Evolutionary conservation across 2,329 filamentous ascomycete species (phyloP), one percentile per base, ranked within the genome.

Genomic region (Kalmusia sp.): DNA sequence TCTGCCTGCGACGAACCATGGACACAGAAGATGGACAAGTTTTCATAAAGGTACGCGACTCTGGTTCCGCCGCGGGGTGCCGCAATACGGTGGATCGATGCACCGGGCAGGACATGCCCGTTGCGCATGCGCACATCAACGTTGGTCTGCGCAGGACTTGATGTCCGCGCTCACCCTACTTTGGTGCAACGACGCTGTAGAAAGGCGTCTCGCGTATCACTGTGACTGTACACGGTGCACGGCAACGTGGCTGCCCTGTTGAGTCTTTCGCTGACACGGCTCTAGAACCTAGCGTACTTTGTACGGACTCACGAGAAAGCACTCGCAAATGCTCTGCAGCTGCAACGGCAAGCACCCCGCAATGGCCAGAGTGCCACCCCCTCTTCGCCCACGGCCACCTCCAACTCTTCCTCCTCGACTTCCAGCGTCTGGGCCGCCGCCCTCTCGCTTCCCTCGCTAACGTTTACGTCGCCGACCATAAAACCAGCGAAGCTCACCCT

Each of bases 291-390:
- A 74, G 93, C 93, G 72, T 89, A 89, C 78, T 98, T 96, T 78
- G 92, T 99, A 77, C 92, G 93, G 59, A 96, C 92, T 51, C 92
- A 99, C 80, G 95, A 99, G 78, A 96, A 96, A 79, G 93, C 93
- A 31, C 85, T 99, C 59, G 95, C 95, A 72, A 98, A 98, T 80
- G 93, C 93, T 67, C 82, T 97, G 58, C 93, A 97, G 76, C 83
- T 96, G 65, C 88, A 89, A 74, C 87, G 91, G 66, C 88, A 91
- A 68, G 84, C 85, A 58, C 79, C 82, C 34, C 89, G 88, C 67
- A 87, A 93, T 86, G 68, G 67, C 51, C 87, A 88, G 55, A 64
- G 71, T 49, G 72, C 70, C 55, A 62, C 54, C 15, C 57, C 64
- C 30, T 71, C 77, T 17, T 75, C 76, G 44, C 81, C 70, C 33